phyloP scores from a whole-genome alignment of 2,329 filamentous ascomycete species.

The Xylaria arbuscula region DNA sequence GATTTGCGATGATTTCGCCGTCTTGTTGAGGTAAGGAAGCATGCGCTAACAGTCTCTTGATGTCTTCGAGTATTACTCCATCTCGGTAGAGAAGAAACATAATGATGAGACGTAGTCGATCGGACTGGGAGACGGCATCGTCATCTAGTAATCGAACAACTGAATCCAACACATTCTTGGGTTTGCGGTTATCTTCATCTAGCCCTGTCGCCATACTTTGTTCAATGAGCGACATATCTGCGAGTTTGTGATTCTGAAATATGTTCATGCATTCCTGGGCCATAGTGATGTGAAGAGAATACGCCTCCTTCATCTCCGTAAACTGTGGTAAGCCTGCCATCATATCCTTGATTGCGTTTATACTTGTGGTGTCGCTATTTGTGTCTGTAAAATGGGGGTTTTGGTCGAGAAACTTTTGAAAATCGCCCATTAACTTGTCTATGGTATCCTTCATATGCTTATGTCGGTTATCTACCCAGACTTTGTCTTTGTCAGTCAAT shows the following conservation, averaged over 20 bases:
- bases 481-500: conserved; percentile 87
- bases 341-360: conserved; percentile 98
- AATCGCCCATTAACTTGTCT: conserved; percentile 90
- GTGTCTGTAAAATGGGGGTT: conserved; percentile 92
- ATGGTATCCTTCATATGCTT: conserved; percentile 98
- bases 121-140: conserved; percentile 74
- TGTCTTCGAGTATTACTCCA: conserved; percentile 84
- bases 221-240: conserved; percentile 88
- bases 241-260: conserved; percentile 85
- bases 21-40: conserved; percentile 81
- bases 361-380: conserved; percentile 74
- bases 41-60: conserved; percentile 85
- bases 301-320: conserved; percentile 93
- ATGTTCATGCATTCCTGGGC: conserved; percentile 96
- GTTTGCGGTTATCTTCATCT: conserved; percentile 91
- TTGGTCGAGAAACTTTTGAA: conserved; percentile 88
- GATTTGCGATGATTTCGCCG: conserved; percentile 77
- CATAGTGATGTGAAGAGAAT: conserved; percentile 95
- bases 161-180: conserved; percentile 88
- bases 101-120: conserved; percentile 85
- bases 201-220: conserved; percentile 92
- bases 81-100: conserved; percentile 88
- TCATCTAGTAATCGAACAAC: conserved; percentile 91
- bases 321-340: conserved; percentile 93
- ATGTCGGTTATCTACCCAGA: conserved; percentile 96